A percentile compares a stretch with the other conserved stretches of the same genome.
These are phyloP conservation scores for Solanum sejunctum DNA, from an alignment of 257 asterid species.

Conservation along the genomic window DNA sequence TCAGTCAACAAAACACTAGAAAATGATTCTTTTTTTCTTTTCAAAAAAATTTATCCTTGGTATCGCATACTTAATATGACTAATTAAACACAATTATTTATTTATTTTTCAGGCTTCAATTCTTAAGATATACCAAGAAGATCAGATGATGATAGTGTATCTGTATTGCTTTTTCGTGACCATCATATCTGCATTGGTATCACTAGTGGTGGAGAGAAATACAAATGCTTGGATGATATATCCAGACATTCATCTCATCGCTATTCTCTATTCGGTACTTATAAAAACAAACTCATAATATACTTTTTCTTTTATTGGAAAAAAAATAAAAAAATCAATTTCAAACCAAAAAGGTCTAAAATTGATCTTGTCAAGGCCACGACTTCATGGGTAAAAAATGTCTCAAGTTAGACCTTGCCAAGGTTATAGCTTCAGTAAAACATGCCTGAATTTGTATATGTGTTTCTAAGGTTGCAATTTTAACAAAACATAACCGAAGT, in stretches of 20 bases:
- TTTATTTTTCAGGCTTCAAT: slow-evolving; percentile 20
- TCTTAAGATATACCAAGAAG: slow-evolving; percentile 37
- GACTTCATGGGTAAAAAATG: background rate
- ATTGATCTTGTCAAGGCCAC: background rate
- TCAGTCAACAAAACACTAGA: background rate
- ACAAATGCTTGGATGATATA: slow-evolving; percentile 31
- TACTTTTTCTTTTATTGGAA: background rate
- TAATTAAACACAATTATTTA: background rate
- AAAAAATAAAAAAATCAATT: too few relatives aligned
- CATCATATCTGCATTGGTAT: slow-evolving; percentile 22
- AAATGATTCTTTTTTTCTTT: background rate
- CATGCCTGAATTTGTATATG: background rate
- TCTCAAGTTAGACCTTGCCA: background rate
- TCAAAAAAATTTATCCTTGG: background rate
- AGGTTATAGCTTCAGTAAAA: too few relatives aligned
- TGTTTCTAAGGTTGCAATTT: background rate
- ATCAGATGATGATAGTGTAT: slow-evolving; percentile 31
- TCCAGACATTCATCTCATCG: slow-evolving; percentile 22
- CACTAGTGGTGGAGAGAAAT: slow-evolving; percentile 30
- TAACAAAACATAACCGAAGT: background rate
- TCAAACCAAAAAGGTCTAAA: background rate
- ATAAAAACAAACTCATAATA: background rate
- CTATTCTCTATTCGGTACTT: slow-evolving; percentile 29
- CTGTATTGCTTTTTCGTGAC: slow-evolving; percentile 36
- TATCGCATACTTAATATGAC: background rate